phyloP scores from a whole-genome alignment of 2,329 filamentous ascomycete genomes.

The Laburnicola sp. region DNA sequence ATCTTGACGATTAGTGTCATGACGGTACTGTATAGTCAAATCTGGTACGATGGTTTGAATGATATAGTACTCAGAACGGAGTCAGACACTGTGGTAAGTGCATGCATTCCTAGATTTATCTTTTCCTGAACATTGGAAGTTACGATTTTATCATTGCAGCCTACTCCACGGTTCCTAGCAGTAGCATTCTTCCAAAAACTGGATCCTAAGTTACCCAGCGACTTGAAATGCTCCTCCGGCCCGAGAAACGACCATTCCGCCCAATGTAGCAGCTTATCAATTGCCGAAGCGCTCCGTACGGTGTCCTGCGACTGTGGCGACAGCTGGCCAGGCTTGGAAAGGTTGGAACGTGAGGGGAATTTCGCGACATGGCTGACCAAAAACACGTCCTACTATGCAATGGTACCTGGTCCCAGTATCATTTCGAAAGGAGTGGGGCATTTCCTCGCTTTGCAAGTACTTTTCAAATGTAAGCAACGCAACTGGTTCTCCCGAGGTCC shows the following conservation, averaged over 20 bases:
- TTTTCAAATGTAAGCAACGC: constrained; percentile 9
- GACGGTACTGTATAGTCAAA: constrained; percentile 7
- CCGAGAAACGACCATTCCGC: constrained; percentile 5
- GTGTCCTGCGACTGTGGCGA: constrained; percentile 12
- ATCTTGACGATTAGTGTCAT: constrained; percentile 7
- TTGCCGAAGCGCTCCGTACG: background rate
- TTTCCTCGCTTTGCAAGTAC: constrained; percentile 10
- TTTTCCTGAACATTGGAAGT: too few relatives aligned
- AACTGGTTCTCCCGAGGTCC: background rate
- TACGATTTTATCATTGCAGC: too few relatives aligned
- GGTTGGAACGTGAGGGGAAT: background rate
- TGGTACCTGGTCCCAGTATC: constrained; percentile 5
- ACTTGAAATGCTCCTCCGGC: constrained; percentile 13
- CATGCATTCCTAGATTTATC: background rate
- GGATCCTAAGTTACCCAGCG: background rate
- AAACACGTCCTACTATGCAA: constrained; percentile 7
- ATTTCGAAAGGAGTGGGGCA: constrained; percentile 12
- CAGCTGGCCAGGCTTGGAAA: constrained; percentile 8
- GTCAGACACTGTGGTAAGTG: constrained; percentile 4
- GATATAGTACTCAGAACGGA: constrained; percentile 2
- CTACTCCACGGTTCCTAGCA: constrained; percentile 9
- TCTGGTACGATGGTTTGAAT: constrained; percentile 9
- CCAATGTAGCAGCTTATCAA: constrained; percentile 7
- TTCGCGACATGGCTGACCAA: constrained; percentile 7
- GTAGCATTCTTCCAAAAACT: constrained; percentile 8